Evolutionary conservation across 225 moss, liverwort and hornwort species (phyloP).

Genomic region (Anthoceros angustus): DNA sequence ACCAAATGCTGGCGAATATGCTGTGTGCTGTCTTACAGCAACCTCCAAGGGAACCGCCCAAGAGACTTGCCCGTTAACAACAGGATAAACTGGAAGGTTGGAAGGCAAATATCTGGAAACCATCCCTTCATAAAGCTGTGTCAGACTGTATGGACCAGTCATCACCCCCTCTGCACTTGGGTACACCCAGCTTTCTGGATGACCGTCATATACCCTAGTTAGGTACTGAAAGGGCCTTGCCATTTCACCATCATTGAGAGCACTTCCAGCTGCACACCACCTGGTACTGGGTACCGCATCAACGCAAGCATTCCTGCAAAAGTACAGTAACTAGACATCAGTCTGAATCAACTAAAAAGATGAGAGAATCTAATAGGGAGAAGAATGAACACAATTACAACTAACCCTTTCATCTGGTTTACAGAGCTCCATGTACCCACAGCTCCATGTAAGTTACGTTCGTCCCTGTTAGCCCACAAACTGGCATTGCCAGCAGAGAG

Average conservation of each 20-base stretch:
- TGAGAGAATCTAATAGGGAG: background rate
- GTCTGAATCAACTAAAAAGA: background rate
- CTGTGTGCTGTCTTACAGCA: background rate
- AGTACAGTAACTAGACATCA: background rate
- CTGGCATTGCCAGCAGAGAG: background rate
- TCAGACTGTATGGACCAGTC: background rate
- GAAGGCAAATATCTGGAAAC: background rate
- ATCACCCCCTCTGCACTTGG: constrained; percentile 2
- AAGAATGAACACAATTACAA: background rate
- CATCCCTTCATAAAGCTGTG: background rate
- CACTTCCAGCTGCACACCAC: background rate
- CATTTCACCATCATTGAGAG: background rate
- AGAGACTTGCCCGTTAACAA: background rate
- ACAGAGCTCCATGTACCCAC: background rate
- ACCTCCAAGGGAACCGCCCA: background rate
- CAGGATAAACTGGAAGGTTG: background rate
- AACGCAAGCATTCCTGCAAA: background rate
- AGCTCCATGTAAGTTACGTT: background rate
- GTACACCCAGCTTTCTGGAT: background rate
- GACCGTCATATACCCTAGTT: background rate
- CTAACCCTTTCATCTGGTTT: background rate
- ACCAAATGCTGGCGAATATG: background rate
- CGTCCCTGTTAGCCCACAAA: background rate
- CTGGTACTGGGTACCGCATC: background rate
- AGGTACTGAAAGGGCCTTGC: background rate